These are phyloP conservation scores for Rhodotorula sphaerocarpa DNA, from an alignment of 768 basidiomycete species.

Conservation along the genomic window DNA sequence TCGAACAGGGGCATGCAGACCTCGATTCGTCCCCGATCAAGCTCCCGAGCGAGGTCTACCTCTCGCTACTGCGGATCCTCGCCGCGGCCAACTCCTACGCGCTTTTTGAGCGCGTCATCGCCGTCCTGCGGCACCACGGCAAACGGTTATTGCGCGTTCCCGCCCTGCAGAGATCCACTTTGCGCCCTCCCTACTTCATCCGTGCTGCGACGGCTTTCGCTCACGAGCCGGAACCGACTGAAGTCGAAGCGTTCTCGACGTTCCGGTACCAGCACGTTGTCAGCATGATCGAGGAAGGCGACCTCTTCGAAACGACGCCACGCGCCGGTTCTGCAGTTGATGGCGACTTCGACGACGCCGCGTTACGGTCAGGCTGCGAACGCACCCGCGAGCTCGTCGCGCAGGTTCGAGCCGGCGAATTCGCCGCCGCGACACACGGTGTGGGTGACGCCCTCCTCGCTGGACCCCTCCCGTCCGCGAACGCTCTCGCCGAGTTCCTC, in stretches of 20 bases:
- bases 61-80: not conserved
- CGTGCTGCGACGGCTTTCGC: not conserved
- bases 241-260: constrained; percentile 14
- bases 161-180: not conserved
- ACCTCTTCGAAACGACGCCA: not conserved
- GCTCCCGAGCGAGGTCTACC: not conserved
- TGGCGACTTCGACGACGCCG: not conserved
- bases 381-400: not conserved
- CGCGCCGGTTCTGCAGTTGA: not conserved
- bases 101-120: constrained; percentile 7
- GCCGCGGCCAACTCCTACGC: not conserved
- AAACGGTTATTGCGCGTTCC: not conserved
- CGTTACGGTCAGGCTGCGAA: not conserved
- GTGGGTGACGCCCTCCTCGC: not conserved
- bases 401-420: not conserved
- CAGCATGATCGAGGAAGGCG: constrained; percentile 20
- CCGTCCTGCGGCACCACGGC: too few species aligned
- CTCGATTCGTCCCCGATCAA: not conserved
- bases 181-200: constrained; percentile 5
- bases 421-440: not conserved
- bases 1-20: not conserved
- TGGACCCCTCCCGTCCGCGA: not conserved
- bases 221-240: not conserved
- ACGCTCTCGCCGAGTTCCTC: not conserved
- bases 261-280: constrained; percentile 12